Evolutionary conservation across 768 basidiomycete genomes (phyloP), one percentile per base, ranked within the genome.

Genomic region (Rhodosporidiobolus odoratus): DNA sequence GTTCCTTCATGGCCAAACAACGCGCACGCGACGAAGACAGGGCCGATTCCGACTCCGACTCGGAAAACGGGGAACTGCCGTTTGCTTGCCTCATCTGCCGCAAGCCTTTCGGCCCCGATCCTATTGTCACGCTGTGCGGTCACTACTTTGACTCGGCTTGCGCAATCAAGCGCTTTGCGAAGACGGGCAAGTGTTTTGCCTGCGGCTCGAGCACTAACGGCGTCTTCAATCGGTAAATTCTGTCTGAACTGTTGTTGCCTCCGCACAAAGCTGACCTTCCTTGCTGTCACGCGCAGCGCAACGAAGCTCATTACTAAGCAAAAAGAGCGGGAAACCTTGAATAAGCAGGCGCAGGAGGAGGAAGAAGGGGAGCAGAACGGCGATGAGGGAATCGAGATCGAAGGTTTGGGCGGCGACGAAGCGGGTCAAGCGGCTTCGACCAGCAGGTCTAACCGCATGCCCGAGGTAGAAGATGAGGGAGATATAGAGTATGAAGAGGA

Each of bases 61-160:
- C 88, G 47, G 88, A 87, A 75, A 87, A 89, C 67, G 90, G 92
- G 78, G 92, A 93, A 79, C 85, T 98, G 60, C 96, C 96, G 9
- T 99, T 98, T 79, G 95, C 96, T n/a, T 99, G 96, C 81, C 84
- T 97, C 76, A 89, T 99, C 74, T 97, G 96, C 80, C 87, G 95
- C 67, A 89, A 96, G 77, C 88, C 87, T 62, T 98, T 93, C 81
- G 67, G 70, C 25, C 93, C 89, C 19, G 92, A 96, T 76, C 95
- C 96, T 25, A 86, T 99, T 69, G 92, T 92, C 58, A 98, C 96
- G 48, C 89, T 91, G 62, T 99, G 96, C 80, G 91, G 90, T 6
- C 96, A 98, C 80, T 97, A 95, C 81, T 98, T 91, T 79, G 95
- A 93, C 80, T 90, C 90, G 58, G 84, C 88, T 52, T 98, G 96